These are phyloP conservation scores for Drechslerella dactyloides DNA, from an alignment of 2,329 filamentous ascomycete species.

Conservation along the genomic window DNA sequence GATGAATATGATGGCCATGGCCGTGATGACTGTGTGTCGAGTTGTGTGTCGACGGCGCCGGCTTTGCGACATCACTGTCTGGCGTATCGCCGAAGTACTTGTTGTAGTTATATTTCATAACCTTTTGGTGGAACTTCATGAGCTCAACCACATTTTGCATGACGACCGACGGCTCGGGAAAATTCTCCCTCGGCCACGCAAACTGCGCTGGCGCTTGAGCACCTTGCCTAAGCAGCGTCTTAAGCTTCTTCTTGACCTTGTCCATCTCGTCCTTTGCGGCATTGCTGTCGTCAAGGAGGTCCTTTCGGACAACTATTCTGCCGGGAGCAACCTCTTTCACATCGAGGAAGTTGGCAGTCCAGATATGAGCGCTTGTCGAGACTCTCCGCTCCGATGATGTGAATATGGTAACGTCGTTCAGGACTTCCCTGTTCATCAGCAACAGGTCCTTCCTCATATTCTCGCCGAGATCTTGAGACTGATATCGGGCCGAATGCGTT, in stretches of 20 bases:
- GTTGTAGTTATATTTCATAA: slow-evolving; percentile 92
- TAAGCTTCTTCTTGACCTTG: slow-evolving; percentile 95
- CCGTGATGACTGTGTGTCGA: no score
- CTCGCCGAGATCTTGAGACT: slow-evolving; percentile 90
- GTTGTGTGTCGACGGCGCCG: background rate
- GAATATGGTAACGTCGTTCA: slow-evolving; percentile 92
- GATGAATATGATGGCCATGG: no score
- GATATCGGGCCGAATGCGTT: slow-evolving; percentile 94
- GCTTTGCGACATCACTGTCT: slow-evolving; percentile 13
- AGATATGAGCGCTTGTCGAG: slow-evolving; percentile 93
- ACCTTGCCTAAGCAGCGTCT: slow-evolving; percentile 88
- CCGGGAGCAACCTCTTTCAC: slow-evolving; percentile 83
- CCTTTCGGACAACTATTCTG: slow-evolving; percentile 89
- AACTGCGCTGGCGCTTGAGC: slow-evolving; percentile 93
- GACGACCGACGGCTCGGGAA: slow-evolving; percentile 91
- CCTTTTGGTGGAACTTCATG: slow-evolving; percentile 94
- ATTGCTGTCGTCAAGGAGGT: slow-evolving; percentile 94
- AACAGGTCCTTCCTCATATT: slow-evolving; percentile 96
- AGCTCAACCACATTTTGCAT: slow-evolving; percentile 89
- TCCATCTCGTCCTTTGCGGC: slow-evolving; percentile 99
- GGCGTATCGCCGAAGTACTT: slow-evolving; percentile 66
- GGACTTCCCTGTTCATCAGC: slow-evolving; percentile 86
- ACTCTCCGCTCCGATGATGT: slow-evolving; percentile 95
- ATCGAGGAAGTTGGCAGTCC: slow-evolving; percentile 85
- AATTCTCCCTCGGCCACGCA: slow-evolving; percentile 91